Evolutionary conservation across 805 yeast genomes (phyloP).

Genomic region (Metschnikowia borealis): DNA sequence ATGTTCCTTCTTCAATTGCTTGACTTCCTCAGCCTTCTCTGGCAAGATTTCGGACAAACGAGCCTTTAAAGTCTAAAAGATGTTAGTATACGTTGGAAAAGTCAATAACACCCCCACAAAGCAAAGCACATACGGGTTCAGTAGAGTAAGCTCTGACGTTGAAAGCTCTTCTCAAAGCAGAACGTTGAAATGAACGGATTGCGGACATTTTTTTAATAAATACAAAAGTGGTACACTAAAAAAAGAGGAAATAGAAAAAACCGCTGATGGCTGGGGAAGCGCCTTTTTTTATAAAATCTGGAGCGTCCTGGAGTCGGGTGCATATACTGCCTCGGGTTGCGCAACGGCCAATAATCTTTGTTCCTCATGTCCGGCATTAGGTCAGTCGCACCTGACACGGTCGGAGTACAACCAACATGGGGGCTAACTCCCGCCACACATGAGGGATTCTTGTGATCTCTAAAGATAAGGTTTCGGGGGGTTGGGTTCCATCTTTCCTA

Average conservation of each 20-base stretch:
- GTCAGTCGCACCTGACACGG: slow-evolving; percentile 1
- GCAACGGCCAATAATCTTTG: slow-evolving; percentile 7
- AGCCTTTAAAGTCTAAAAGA: slow-evolving; percentile 73
- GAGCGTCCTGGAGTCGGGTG: slow-evolving; percentile 5
- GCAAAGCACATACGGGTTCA: slow-evolving; percentile 22
- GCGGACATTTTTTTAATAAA: slow-evolving; percentile 27
- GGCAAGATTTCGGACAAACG: slow-evolving; percentile 92
- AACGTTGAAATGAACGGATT: slow-evolving; percentile 35
- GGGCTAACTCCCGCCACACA: background rate
- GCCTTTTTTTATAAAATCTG: slow-evolving; percentile 9
- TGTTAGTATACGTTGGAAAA: slow-evolving; percentile 14
- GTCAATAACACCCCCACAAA: background rate
- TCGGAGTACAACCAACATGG: background rate
- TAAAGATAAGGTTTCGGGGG: background rate
- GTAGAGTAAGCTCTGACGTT: slow-evolving; percentile 21
- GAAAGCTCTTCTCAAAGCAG: slow-evolving; percentile 24
- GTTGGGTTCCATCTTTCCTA: background rate
- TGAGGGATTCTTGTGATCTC: background rate
- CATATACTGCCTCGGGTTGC: slow-evolving; percentile 13
- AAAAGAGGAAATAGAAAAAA: slow-evolving; percentile 12
- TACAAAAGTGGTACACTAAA: slow-evolving; percentile 7
- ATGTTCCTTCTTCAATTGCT: slow-evolving; percentile 82
- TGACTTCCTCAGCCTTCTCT: slow-evolving; percentile 86
- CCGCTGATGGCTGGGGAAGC: slow-evolving; percentile 8
- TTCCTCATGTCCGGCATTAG: slow-evolving; percentile 4